Evolutionary conservation across 129 eudicot species (phyloP).

Genomic region (Artemisia annua): DNA sequence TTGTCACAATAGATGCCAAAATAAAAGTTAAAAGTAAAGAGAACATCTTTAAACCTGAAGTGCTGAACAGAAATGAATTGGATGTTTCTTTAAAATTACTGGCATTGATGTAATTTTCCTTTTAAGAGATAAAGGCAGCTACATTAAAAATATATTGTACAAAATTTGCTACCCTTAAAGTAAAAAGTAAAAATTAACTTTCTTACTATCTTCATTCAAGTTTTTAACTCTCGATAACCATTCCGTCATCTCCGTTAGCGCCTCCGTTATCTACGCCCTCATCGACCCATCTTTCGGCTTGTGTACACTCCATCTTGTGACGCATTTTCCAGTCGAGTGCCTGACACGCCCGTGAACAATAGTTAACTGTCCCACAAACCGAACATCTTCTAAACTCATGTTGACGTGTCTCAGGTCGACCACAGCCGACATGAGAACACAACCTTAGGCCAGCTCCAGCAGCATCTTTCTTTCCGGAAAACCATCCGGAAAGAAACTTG

Average conservation of each 20-base stretch:
- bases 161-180: constrained; percentile 32
- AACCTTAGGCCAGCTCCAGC: constrained; percentile 56
- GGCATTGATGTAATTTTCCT: neutral
- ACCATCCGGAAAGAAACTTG: constrained; percentile 75
- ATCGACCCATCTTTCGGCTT: constrained; percentile 61
- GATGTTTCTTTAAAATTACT: constrained; percentile 4
- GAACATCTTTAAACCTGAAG: too few relatives aligned
- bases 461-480: constrained; percentile 20
- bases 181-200: constrained; percentile 10
- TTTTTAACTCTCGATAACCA: constrained; percentile 46
- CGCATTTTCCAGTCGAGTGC: constrained; percentile 87
- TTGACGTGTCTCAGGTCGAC: constrained; percentile 74
- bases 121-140: constrained; percentile 27
- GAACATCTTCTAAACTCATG: constrained; percentile 88
- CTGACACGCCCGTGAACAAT: constrained; percentile 88
- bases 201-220: constrained; percentile 16
- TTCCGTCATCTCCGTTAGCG: constrained; percentile 27
- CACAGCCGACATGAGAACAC: constrained; percentile 72
- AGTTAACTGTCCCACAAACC: constrained; percentile 75
- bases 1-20: too few relatives aligned
- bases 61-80: too few relatives aligned
- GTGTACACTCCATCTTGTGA: constrained; percentile 72
- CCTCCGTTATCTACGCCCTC: constrained; percentile 37
- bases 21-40: too few relatives aligned
- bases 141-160: constrained; percentile 35